A percentile compares a stretch with the other conserved stretches of the same genome.
phyloP scores from a whole-genome alignment of 495 filamentous ascomycete species.

The Lichenothelia convexa region DNA sequence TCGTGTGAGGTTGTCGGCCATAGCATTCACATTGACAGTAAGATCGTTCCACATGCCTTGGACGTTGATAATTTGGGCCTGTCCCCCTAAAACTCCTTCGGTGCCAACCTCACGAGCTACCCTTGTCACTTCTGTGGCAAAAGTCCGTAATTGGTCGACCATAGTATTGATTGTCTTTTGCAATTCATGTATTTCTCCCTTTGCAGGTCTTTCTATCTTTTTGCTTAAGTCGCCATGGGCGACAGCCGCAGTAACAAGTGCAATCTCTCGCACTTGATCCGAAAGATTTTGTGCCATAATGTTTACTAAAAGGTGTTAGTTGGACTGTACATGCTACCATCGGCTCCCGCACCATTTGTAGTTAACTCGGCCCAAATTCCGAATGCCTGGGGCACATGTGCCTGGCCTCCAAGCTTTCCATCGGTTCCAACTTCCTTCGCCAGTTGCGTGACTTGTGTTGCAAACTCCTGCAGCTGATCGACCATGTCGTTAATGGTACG shows the following conservation, averaged over 20 bases:
- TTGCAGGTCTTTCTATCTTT: slow-evolving; percentile 86
- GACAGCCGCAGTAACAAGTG: slow-evolving; percentile 87
- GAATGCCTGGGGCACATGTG: slow-evolving; percentile 82
- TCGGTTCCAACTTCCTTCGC: slow-evolving; percentile 96
- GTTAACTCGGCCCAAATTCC: slow-evolving; percentile 98
- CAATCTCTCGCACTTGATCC: slow-evolving; percentile 88
- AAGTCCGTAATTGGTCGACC: slow-evolving; percentile 94
- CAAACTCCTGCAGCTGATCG: slow-evolving; percentile 94
- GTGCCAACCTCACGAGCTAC: slow-evolving; percentile 95
- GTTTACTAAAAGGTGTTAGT: slow-evolving; percentile 48
- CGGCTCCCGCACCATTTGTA: slow-evolving; percentile 50
- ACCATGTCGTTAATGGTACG: slow-evolving; percentile 97
- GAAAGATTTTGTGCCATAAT: slow-evolving; percentile 86
- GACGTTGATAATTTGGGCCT: slow-evolving; percentile 83
- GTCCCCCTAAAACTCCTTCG: slow-evolving; percentile 89
- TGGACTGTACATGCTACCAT: neutral
- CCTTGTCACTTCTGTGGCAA: slow-evolving; percentile 91
- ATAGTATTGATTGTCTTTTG: slow-evolving; percentile 98
- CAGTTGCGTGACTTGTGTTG: slow-evolving; percentile 89
- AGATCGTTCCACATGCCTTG: slow-evolving; percentile 90
- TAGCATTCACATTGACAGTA: slow-evolving; percentile 72
- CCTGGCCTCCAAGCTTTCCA: slow-evolving; percentile 90
- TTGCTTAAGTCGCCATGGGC: slow-evolving; percentile 90
- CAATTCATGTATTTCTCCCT: slow-evolving; percentile 87
- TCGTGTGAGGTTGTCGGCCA: slow-evolving; percentile 93